phyloP scores from a whole-genome alignment of 768 basidiomycete species.

The Exsudoporus frostii region DNA sequence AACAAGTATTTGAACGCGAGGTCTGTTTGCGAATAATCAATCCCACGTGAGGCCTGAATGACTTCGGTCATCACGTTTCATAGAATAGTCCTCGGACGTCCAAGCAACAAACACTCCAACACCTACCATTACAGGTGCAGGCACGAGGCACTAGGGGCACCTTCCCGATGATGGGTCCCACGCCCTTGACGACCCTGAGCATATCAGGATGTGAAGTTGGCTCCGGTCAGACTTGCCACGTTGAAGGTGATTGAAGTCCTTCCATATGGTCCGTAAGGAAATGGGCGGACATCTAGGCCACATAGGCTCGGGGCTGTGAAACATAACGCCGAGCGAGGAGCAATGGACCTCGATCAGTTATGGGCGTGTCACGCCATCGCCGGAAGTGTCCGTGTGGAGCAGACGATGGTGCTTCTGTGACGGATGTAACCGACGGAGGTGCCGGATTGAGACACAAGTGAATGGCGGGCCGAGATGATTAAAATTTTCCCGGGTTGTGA shows the following conservation, averaged over 20 bases:
- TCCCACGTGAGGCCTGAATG: slow-evolving; percentile 11
- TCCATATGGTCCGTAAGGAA: slow-evolving; percentile 1
- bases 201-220: not conserved
- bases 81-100: slow-evolving; percentile 31
- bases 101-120: not conserved
- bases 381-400: slow-evolving; percentile 24
- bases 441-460: slow-evolving; percentile 18
- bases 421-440: slow-evolving; percentile 29
- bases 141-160: slow-evolving; percentile 28
- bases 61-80: slow-evolving; percentile 10
- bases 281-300: slow-evolving; percentile 3
- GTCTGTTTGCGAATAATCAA: not conserved
- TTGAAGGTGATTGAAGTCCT: not conserved
- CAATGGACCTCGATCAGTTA: not conserved
- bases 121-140: slow-evolving; percentile 17
- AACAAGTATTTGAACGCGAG: slow-evolving; percentile 6
- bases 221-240: not conserved
- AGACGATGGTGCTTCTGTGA: slow-evolving; percentile 8
- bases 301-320: not conserved
- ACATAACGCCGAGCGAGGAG: slow-evolving; percentile 1
- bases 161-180: slow-evolving; percentile 24
- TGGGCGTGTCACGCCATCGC: slow-evolving; percentile 11
- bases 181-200: slow-evolving; percentile 27
- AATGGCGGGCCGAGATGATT: slow-evolving; percentile 4
- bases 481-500: slow-evolving; percentile 4